Evolutionary conservation across 352 stramenopile species (phyloP), one percentile per base, ranked within the genome.

Genomic region (Pythium phragmitis): DNA sequence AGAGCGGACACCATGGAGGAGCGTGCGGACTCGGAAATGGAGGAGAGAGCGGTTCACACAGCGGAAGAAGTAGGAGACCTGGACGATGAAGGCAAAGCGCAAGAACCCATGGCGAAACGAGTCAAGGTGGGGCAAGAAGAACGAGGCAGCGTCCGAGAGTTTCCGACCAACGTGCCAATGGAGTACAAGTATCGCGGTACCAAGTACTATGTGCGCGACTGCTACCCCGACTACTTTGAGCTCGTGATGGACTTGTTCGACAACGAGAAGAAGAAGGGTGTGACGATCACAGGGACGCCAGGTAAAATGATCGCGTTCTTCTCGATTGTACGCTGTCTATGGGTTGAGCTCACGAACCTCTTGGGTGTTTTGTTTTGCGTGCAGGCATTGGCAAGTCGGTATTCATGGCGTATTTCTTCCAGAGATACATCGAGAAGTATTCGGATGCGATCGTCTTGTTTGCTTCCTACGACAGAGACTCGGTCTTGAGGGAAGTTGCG

Each of bases 331-430:
- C 23, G 16, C 3, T 11, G 21, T 21, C 9, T 53, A 8, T 34
- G 47, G 17, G 33, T 36, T 36, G 33, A 36, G n/a, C n/a, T n/a
- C n/a, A n/a, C n/a, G n/a, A n/a, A n/a, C n/a, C n/a, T n/a, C n/a
- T n/a, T 8, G 33, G 33, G 33, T 9, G 33, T 36, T 36, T 8
- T 36, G 33, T 36, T 21, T 5, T 16, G 16, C 17, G 13, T 21
- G 12, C 48, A 63, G 56, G 30, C 30, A 63, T 55, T 36, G 57
- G 57, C 36, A 64, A 50, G 57, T 64, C 57, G 36, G 34, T 57
- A 4, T 64, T 64, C 9, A 64, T 64, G 57, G 46, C 21, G 0
- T 51, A 57, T 28, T 64, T 64, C 23, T 57, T 64, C 28, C 47
- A 57, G 36, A 21, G 47, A 1, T 64, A 49, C 57, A 48, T 46